Percentiles rank a stretch among this genome's conserved stretches.
Conservation (phyloP, 257 asterid species). For the Fraxinus americana region DNA sequence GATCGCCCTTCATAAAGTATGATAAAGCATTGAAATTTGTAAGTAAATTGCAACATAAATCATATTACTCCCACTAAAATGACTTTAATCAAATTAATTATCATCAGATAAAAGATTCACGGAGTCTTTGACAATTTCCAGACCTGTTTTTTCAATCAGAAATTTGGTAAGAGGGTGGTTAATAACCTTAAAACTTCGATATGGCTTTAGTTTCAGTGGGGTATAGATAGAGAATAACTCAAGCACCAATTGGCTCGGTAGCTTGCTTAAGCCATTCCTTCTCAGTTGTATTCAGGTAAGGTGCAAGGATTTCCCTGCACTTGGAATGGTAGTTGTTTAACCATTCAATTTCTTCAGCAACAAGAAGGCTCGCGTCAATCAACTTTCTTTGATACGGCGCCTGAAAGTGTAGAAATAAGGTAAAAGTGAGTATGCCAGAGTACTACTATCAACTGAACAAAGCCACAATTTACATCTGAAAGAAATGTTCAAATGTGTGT, state of each 20-base stretch:
- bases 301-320: conserved; percentile 69
- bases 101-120: not conserved
- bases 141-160: not conserved
- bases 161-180: not conserved
- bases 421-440: not conserved
- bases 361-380: conserved; percentile 68
- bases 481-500: not conserved
- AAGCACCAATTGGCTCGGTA: conserved; percentile 61
- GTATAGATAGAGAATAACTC: conserved; percentile 15
- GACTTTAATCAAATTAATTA: not conserved
- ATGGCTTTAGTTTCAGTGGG: not conserved
- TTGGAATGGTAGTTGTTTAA: conserved; percentile 70
- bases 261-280: conserved; percentile 84
- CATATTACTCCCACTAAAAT: not conserved
- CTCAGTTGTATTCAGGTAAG: conserved; percentile 63
- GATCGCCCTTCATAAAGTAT: not conserved
- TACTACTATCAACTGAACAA: not conserved
- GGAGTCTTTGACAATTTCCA: not conserved
- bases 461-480: not conserved
- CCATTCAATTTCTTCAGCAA: conserved; percentile 83
- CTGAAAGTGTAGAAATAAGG: conserved; percentile 36
- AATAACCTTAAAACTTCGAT: not conserved
- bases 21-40: not conserved
- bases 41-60: not conserved
- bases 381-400: conserved; percentile 87